These are phyloP conservation scores for Avena atlantica DNA, from an alignment of 176 grass and related monocot genomes.

Conservation along the genomic window DNA sequence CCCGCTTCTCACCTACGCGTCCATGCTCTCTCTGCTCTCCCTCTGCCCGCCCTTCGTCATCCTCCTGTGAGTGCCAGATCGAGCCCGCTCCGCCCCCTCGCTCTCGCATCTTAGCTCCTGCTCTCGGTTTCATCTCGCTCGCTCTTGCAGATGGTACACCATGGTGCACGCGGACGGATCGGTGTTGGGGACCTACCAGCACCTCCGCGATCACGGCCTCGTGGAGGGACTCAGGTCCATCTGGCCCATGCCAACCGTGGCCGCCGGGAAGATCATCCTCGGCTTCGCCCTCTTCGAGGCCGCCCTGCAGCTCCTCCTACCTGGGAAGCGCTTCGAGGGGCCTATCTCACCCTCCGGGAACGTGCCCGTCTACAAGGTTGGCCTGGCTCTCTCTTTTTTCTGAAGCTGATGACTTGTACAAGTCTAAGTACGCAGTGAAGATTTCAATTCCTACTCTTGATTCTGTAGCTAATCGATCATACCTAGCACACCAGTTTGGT, in stretches of 20 bases:
- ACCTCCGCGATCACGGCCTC: conserved; percentile 64
- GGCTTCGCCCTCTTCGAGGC: conserved; percentile 92
- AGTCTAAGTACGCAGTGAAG: background rate
- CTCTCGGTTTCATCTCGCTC: background rate
- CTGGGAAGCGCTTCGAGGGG: conserved; percentile 88
- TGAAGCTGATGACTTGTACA: background rate
- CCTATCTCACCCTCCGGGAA: conserved; percentile 76
- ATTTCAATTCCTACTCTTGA: background rate
- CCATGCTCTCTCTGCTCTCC: conserved; percentile 90
- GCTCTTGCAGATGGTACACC: conserved; percentile 85
- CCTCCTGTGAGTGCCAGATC: conserved; percentile 73
- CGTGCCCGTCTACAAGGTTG: conserved; percentile 95
- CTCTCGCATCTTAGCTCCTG: background rate
- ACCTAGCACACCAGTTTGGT: background rate
- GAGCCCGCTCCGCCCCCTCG: background rate
- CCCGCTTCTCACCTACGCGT: conserved; percentile 81
- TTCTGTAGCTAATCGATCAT: background rate
- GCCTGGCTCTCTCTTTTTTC: background rate
- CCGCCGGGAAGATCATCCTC: conserved; percentile 94
- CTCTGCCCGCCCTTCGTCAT: conserved; percentile 99
- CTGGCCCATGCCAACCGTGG: conserved; percentile 75
- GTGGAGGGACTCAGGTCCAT: conserved; percentile 73
- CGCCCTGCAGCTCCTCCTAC: conserved; percentile 81
- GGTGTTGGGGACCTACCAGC: conserved; percentile 70
- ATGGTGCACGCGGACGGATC: conserved; percentile 97